phyloP scores from a whole-genome alignment of 2,329 filamentous ascomycete genomes.

The Trichoderma simmonsii region DNA sequence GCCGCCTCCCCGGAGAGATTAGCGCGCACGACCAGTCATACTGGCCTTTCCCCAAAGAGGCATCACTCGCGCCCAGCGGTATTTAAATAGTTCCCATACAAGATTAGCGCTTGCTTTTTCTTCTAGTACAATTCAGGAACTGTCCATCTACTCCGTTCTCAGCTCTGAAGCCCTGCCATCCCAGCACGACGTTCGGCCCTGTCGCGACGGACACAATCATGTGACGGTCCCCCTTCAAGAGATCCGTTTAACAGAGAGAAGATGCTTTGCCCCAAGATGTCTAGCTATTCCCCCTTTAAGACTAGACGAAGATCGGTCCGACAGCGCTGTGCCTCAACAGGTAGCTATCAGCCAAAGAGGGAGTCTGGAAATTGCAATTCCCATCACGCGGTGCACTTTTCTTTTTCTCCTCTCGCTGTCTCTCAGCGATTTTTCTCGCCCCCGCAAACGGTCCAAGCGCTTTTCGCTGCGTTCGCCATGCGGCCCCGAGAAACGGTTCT shows the following conservation, averaged over 20 bases:
- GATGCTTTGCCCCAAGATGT: not conserved
- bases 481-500: not conserved
- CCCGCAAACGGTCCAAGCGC: conserved; percentile 17
- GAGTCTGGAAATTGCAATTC: conserved; percentile 5
- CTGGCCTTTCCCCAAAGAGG: conserved; percentile 5
- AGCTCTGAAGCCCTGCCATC: conserved; percentile 12
- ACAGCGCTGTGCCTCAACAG: conserved; percentile 1
- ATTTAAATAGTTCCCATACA: not conserved
- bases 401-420: not conserved
- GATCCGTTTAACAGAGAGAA: conserved; percentile 9
- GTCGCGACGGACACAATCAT: conserved; percentile 19
- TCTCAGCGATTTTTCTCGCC: not conserved
- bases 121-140: not conserved
- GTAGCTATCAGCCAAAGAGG: not conserved
- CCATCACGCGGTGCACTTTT: conserved; percentile 13
- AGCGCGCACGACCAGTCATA: not conserved
- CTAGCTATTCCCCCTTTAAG: not conserved
- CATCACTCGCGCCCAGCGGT: not conserved
- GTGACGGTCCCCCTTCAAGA: conserved; percentile 18
- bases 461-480: not conserved
- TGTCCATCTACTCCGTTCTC: not conserved
- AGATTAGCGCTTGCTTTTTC: not conserved
- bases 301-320: not conserved
- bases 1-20: conserved; percentile 13
- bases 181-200: conserved; percentile 6